Evolutionary conservation across 2,329 filamentous ascomycete species (phyloP), one percentile per base, ranked within the genome.

Genomic region (Ophiostoma novo-ulmi): DNA sequence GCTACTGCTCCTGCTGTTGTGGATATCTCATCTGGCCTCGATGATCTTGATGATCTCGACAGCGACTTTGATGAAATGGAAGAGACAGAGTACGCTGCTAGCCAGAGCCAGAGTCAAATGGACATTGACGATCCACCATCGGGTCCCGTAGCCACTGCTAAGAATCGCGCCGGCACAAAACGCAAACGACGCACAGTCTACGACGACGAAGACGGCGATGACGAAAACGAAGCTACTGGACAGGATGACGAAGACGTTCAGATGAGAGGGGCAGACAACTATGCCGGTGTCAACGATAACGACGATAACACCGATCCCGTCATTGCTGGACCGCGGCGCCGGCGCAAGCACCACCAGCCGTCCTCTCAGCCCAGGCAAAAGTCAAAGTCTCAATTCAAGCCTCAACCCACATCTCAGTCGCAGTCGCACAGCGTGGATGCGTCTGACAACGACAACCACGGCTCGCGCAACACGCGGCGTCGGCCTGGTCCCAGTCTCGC

Each of bases 271-370:
- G 13, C 26, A 2, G 11, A 35, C 58, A 63, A 22, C 52, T 26
- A 58, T n/a, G 44, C 20, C 1, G 58, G 61, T 20, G 64, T 44
- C 39, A 48, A 22, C 55, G 65, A 70, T 36, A 58, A 48, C 31
- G 70, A 71, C 55, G 66, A 64, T 36, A 55, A 68, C 44, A 55
- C 14, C 8, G 67, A 66, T 39, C 35, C 63, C 17, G 63, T 39
- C 22, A 7, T 26, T 63, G 26, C 58, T 63, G 58, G 58, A 13
- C 26, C 58, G 11, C 22, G 58, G 26, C 58, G 26, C 26, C 58
- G 58, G 58, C 58, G 58, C 58, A 31, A 63, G 58, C 58, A 14
- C 26, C 3, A 10, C 13, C 58, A 63, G 58, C 6, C 58, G 22
- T 13, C 52, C 22, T 17, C 14, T 6, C 58, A 35, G n/a, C n/a